Evolutionary conservation across 78 protist genomes (phyloP).

Genomic region (Andalucia godoyi): DNA sequence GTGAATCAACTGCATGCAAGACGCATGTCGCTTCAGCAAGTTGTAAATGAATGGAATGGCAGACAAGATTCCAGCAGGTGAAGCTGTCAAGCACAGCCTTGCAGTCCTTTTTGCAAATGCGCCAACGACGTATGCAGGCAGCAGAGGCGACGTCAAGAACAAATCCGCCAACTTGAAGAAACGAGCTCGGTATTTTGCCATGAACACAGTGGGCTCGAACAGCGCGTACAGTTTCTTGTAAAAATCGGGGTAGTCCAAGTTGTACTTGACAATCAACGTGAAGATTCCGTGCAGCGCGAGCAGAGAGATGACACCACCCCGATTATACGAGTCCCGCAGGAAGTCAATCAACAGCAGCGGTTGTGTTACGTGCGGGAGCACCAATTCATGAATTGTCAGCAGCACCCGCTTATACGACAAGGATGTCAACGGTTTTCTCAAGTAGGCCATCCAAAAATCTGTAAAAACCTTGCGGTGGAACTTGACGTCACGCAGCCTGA

Average conservation of each 20-base stretch:
- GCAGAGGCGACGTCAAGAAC: slow-evolving; percentile 16
- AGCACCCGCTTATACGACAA: background rate
- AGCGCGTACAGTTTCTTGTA: slow-evolving; percentile 39
- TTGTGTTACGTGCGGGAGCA: background rate
- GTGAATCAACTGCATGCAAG: slow-evolving; percentile 35
- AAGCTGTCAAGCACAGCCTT: slow-evolving; percentile 37
- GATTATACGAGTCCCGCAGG: slow-evolving; percentile 5
- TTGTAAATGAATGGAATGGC: slow-evolving; percentile 25
- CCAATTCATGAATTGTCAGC: background rate
- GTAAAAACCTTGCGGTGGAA: background rate
- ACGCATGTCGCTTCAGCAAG: slow-evolving; percentile 39
- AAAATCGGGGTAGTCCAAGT: slow-evolving; percentile 62
- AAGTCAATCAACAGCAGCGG: slow-evolving; percentile 24
- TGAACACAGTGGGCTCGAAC: slow-evolving; percentile 32
- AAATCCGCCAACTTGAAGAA: slow-evolving; percentile 41
- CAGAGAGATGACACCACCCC: slow-evolving; percentile 48
- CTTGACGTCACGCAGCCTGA: no score
- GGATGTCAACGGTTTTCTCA: background rate
- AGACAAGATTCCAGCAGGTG: slow-evolving; percentile 36
- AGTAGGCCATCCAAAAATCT: background rate
- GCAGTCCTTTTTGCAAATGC: slow-evolving; percentile 58
- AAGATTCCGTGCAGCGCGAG: slow-evolving; percentile 56
- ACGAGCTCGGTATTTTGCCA: slow-evolving; percentile 37
- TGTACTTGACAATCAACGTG: slow-evolving; percentile 43
- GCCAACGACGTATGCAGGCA: slow-evolving; percentile 53